Evolutionary conservation across 2,329 filamentous ascomycete species (phyloP).

Genomic region (Hypoxylon rubiginosum): DNA sequence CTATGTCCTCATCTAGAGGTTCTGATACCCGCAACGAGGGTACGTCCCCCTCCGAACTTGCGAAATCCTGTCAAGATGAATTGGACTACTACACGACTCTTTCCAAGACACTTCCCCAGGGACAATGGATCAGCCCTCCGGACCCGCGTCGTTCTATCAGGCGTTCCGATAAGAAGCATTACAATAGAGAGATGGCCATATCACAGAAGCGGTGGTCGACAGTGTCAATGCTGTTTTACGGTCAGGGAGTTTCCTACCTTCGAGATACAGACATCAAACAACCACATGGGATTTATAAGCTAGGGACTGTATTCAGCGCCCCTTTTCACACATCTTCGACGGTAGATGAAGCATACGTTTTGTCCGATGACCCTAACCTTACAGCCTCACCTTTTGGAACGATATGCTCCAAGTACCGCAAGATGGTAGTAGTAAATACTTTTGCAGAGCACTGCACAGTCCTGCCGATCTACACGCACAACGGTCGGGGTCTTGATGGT

Average conservation of each 20-base stretch:
- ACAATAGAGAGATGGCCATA: constrained; percentile 8
- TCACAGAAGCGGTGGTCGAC: constrained; percentile 28
- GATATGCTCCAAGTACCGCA: constrained; percentile 46
- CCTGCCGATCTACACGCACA: constrained; percentile 47
- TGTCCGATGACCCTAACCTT: constrained; percentile 39
- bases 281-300: constrained; percentile 12
- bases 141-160: constrained; percentile 10
- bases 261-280: constrained; percentile 35
- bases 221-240: constrained; percentile 30
- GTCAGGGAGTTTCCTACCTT: constrained; percentile 22
- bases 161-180: constrained; percentile 23
- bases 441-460: constrained; percentile 43
- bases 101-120: not conserved
- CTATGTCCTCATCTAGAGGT: not conserved
- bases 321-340: constrained; percentile 31
- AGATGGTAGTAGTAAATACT: constrained; percentile 44
- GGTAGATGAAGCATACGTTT: constrained; percentile 30
- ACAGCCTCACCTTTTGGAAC: constrained; percentile 47
- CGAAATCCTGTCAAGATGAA: constrained; percentile 5
- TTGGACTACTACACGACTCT: constrained; percentile 17
- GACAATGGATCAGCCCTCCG: constrained; percentile 25
- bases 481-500: constrained; percentile 41
- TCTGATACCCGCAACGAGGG: not conserved
- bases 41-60: constrained; percentile 5
- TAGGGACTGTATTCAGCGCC: constrained; percentile 42